Base-by-base conservation (phyloP, 306 rosid species). In the Rosa lucieae region DNA sequence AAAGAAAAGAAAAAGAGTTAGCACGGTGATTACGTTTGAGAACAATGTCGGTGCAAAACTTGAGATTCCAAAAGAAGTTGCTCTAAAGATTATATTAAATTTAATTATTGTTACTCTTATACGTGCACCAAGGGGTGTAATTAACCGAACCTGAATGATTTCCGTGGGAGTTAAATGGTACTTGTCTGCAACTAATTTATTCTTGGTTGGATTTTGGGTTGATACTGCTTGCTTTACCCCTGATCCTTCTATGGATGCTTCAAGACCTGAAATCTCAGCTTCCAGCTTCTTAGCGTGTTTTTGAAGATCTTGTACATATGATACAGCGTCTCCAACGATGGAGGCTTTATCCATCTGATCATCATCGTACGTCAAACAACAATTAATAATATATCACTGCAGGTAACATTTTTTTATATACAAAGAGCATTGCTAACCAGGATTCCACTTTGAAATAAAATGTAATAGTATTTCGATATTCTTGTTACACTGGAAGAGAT, bases 281-380 rank as follows among this genome's bases (percentile, higher is more conserved):
- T 89, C 88, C 20, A 95, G 89, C 77, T 88, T 84, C 88, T 88
- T 91, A 23, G 94, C 90, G 81, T 86, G 91, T 81, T 76, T 80
- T 77, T 92, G 99, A 52, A 95, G 91, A 10, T 83, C 90, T 79
- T 93, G 87, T 75, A 95, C 90, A 52, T 93, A 90, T 18, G 84
- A 59, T 3, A 90, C 90, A 59, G 99, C 97, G 75, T 95, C 99
- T 76, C 93, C 97, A 76, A 95, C 89, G 58, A 95, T 95, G 26
- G 97, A 95, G 49, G 98, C 99, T 87, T 93, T 95, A 55, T 95
- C 99, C 98, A 95, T 95, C 98, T 95, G 84, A 65, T 26, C 5
- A 79, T 23, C 46, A 39, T 56, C 43, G 29, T 26, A 26, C 29
- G 21, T 14, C 78, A 32, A 63, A 63, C 69, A 63, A 63, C 18